These are phyloP conservation scores for Mycena galericulata DNA, from an alignment of 768 basidiomycete species.

Conservation along the genomic window DNA sequence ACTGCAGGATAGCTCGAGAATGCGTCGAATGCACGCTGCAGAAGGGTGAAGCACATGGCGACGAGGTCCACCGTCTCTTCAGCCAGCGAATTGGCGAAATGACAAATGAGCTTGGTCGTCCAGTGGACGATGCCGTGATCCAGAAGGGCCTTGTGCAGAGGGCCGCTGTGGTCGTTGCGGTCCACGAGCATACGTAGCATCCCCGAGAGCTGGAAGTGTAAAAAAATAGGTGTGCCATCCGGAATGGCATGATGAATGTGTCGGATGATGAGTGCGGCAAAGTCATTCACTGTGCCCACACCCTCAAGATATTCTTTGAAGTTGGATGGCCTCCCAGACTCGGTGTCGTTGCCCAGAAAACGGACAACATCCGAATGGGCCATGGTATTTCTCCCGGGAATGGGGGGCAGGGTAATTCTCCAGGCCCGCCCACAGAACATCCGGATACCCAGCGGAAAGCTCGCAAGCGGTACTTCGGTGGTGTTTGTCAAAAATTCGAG, in stretches of 20 bases:
- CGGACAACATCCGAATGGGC: constrained; percentile 15
- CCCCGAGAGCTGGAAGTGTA: constrained; percentile 7
- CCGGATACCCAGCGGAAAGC: neutral
- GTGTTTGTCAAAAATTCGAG: constrained; percentile 5
- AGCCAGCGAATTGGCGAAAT: neutral
- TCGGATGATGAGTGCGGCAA: constrained; percentile 15
- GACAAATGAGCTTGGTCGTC: neutral
- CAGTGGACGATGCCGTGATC: neutral
- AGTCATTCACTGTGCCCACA: constrained; percentile 18
- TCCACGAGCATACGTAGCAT: constrained; percentile 14
- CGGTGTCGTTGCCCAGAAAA: constrained; percentile 7
- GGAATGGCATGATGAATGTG: constrained; percentile 16
- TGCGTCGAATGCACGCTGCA: constrained; percentile 13
- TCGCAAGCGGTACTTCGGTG: constrained; percentile 3
- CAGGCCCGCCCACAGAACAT: constrained; percentile 4
- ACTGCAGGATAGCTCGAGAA: constrained; percentile 15
- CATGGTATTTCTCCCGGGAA: constrained; percentile 2
- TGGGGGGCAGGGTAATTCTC: neutral
- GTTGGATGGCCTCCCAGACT: constrained; percentile 8
- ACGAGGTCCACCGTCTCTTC: constrained; percentile 9
- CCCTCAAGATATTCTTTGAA: constrained; percentile 5
- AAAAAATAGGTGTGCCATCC: neutral
- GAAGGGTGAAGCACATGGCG: constrained; percentile 16
- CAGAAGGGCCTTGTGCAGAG: constrained; percentile 9
- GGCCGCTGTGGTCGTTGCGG: constrained; percentile 8